Conservation (phyloP, 345 rosid species). For the Rubroshorea leprosula region DNA sequence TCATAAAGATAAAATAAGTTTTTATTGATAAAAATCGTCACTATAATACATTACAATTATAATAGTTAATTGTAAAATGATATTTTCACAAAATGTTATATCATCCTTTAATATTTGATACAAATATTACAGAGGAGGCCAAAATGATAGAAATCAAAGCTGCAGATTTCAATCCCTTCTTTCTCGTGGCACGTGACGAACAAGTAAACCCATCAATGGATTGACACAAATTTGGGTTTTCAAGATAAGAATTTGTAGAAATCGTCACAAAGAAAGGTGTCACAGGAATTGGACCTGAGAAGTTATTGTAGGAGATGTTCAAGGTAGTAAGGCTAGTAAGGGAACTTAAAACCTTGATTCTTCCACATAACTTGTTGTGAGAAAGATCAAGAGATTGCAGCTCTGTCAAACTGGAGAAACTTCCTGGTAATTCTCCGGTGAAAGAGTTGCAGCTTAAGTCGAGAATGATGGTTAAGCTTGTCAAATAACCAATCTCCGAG, state of each 20-base stretch:
- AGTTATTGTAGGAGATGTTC: constrained; percentile 81
- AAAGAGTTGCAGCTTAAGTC: constrained; percentile 73
- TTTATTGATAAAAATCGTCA: no score
- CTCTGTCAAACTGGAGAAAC: constrained; percentile 67
- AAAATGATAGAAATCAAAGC: constrained; percentile 61
- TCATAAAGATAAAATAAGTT: no score
- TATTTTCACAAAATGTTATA: no score
- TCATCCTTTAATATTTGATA: no score
- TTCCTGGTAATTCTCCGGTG: constrained; percentile 58
- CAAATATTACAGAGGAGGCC: no score
- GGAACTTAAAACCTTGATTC: constrained; percentile 63
- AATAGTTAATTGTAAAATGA: no score
- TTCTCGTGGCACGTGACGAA: constrained; percentile 40
- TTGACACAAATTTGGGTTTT: constrained; percentile 55
- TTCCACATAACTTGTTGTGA: constrained; percentile 52
- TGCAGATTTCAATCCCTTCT: constrained; percentile 51
- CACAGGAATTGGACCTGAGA: constrained; percentile 87
- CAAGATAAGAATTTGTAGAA: constrained; percentile 53
- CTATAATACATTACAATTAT: no score
- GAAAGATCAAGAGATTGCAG: constrained; percentile 87
- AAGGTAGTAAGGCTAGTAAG: constrained; percentile 89
- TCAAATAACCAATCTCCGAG: constrained; percentile 59
- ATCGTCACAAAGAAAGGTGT: constrained; percentile 80
- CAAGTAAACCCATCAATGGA: constrained; percentile 72
- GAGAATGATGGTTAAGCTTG: constrained; percentile 74